Evolutionary conservation across 495 filamentous ascomycete genomes (phyloP), one percentile per base, ranked within the genome.

Genomic region (Lophiotrema nucula): DNA sequence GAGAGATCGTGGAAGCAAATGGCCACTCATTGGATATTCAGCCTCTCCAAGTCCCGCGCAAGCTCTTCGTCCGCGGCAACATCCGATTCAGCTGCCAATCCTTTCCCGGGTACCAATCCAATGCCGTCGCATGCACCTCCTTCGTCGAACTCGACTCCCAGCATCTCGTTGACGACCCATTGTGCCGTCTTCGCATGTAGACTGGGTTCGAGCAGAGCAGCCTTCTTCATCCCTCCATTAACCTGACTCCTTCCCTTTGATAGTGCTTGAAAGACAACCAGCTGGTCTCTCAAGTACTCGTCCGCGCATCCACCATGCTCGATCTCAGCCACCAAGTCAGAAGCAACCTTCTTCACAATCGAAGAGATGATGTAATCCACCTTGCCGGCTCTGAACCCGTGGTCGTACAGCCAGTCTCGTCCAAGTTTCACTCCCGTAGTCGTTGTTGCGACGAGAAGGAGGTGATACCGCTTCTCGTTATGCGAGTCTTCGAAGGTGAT

Each of bases 261-360:
- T 39, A 96, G 72, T 24, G 85, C 86, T 67, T 95, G 88, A 64
- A 92, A 95, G 2, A 93, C 77, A 1, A 92, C 81, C 46, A 95
- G 64, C 64, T 95, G 90, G 70, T 95, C 90, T 68, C 88, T 80
- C 67, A 92, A 80, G 62, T 83, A 74, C 65, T 82, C 79, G 68
- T 95, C 90, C 6, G 90, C 81, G 21, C 75, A 76, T 4, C 80
- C 80, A 0, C 77, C 78, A 38, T 73, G 68, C 8, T 65, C 58
- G 4, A 88, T 66, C 64, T 90, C 87, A 3, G 71, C 65, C 24
- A 80, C 72, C 27, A 93, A 74, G 15, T 81, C 76, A 42, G 72
- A 74, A n/a, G 83, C 74, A 21, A 89, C 81, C 28, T 59, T 53
- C 10, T 76, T 62, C 4, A 76, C 76, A 28, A 85, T 49, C 10